Evolutionary conservation across 305 asterid species (phyloP).

Genomic region (Galium porrigens): DNA sequence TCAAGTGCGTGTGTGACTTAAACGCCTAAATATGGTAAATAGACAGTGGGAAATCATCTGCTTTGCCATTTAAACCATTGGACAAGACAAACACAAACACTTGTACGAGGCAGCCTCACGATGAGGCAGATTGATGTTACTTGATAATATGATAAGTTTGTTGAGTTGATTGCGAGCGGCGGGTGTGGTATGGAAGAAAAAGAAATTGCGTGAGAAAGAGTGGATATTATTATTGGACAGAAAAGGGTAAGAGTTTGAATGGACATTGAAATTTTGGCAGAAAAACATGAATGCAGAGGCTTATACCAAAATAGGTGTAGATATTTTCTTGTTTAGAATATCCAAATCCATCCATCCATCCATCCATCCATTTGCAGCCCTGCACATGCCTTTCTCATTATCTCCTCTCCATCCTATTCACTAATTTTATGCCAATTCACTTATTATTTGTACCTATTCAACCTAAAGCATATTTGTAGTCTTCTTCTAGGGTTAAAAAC

Average conservation of each 20-base stretch:
- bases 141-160: no score
- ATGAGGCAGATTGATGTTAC: no score
- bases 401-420: background rate
- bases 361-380: background rate
- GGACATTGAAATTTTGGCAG: constrained; percentile 8
- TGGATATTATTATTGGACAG: background rate
- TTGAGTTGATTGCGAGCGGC: no score
- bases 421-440: background rate
- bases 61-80: background rate
- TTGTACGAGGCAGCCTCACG: no score
- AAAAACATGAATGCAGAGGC: constrained; percentile 1
- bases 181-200: no score
- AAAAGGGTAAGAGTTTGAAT: constrained; percentile 6
- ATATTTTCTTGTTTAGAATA: constrained; percentile 1
- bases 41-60: background rate
- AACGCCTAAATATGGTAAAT: background rate
- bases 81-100: no score
- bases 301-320: background rate
- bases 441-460: no score
- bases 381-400: background rate
- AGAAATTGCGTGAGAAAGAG: no score
- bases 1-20: background rate
- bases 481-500: no score
- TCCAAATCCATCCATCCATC: constrained; percentile 8
- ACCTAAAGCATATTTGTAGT: no score